phyloP scores from a whole-genome alignment of 2,329 filamentous ascomycete genomes.

The Aspergillus uvarum region DNA sequence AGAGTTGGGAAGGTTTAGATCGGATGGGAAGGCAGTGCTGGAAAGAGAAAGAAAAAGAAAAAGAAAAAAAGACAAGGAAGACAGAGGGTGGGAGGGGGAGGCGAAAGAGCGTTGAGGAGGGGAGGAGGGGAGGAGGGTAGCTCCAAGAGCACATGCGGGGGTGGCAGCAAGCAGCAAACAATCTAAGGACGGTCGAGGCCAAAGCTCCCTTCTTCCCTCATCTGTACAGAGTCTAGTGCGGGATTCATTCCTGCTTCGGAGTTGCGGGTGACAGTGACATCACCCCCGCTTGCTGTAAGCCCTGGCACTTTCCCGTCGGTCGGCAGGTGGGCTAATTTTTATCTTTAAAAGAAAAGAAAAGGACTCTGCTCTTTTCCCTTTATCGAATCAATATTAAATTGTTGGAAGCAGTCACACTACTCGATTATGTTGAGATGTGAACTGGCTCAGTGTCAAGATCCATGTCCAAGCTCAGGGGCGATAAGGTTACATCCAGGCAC shows the following conservation, averaged over 20 bases:
- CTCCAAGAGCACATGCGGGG: constrained; percentile 9
- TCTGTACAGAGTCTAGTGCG: neutral
- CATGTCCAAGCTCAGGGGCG: neutral
- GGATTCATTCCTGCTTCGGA: neutral
- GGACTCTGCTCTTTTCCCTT: no score
- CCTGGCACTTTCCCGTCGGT: neutral
- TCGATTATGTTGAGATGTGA: no score
- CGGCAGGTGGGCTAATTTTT: neutral
- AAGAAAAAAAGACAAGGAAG: constrained; percentile 6
- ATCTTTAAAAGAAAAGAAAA: no score
- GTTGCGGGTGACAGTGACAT: constrained; percentile 18
- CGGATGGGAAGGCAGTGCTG: neutral
- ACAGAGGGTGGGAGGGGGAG: constrained; percentile 4
- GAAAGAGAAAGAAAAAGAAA: neutral
- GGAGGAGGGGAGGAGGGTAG: constrained; percentile 5
- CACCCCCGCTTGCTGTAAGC: constrained; percentile 3
- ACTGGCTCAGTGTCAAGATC: no score
- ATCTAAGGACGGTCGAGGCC: constrained; percentile 7
- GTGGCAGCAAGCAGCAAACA: neutral
- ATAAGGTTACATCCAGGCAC: neutral
- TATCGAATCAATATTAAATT: no score
- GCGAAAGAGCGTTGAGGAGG: constrained; percentile 4
- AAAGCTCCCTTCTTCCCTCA: constrained; percentile 5
- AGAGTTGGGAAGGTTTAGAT: neutral
- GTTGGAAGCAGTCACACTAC: no score